A percentile compares a stretch with the other conserved stretches of the same genome.
phyloP scores from a whole-genome alignment of 306 rosid genomes.

The Pyrus betulifolia region DNA sequence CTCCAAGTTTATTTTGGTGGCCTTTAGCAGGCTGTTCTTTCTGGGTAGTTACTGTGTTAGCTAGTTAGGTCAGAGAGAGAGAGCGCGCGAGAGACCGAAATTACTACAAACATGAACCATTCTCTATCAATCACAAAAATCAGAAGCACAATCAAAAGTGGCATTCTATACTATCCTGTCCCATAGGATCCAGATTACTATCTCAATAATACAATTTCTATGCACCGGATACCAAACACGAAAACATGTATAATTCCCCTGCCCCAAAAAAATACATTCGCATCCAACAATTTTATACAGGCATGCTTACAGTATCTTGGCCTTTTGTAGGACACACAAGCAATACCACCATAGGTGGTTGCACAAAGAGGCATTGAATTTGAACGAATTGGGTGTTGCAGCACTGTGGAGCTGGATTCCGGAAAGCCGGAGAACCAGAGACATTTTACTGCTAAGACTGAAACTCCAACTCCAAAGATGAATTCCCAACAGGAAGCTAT shows the following conservation, averaged over 20 bases:
- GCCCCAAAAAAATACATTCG: background rate
- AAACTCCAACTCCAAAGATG: conserved; percentile 30
- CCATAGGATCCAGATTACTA: conserved; percentile 34
- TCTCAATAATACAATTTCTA: conserved; percentile 41
- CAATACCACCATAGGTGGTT: background rate
- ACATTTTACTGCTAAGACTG: conserved; percentile 12
- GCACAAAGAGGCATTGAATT: conserved; percentile 23
- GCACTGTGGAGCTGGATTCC: conserved; percentile 8
- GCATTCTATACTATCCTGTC: conserved; percentile 24
- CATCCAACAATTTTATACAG: conserved; percentile 18
- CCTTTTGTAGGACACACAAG: conserved; percentile 8
- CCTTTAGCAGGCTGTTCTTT: background rate
- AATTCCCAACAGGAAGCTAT: conserved; percentile 6
- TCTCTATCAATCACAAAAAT: background rate
- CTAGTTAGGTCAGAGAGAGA: background rate
- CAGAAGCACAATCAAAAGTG: conserved; percentile 16
- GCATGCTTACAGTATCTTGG: conserved; percentile 34
- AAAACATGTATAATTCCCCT: conserved; percentile 9
- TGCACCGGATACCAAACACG: background rate
- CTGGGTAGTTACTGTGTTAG: background rate
- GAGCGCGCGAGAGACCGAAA: background rate
- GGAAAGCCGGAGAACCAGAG: conserved; percentile 13
- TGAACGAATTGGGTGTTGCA: background rate
- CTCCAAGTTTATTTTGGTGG: background rate
- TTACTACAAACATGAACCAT: background rate